Conservation (phyloP, 345 rosid species). For the Brassica carinata region DNA sequence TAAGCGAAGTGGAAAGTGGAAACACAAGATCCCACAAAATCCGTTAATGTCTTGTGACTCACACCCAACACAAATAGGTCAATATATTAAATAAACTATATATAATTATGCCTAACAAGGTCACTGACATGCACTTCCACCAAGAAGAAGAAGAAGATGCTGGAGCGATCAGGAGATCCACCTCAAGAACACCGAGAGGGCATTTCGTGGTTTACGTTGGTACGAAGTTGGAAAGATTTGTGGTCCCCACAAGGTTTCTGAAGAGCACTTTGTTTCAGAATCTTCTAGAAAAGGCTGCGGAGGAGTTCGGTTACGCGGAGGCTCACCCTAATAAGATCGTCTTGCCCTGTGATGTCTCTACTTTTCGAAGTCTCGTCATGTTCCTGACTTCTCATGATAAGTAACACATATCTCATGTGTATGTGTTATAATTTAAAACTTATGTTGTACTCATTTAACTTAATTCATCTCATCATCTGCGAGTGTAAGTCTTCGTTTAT, state of each 20-base stretch:
- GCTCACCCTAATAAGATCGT: conserved; percentile 39
- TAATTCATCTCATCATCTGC: background rate
- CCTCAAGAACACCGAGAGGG: conserved; percentile 34
- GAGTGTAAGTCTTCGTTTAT: conserved; percentile 3
- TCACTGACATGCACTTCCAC: conserved; percentile 27
- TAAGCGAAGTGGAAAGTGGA: conserved; percentile 24
- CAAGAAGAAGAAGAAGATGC: conserved; percentile 12
- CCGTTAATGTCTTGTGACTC: conserved; percentile 30
- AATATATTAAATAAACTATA: conserved; percentile 5
- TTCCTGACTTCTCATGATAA: conserved; percentile 26
- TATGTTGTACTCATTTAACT: conserved; percentile 8
- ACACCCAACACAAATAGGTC: conserved; percentile 11
- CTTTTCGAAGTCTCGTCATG: conserved; percentile 31
- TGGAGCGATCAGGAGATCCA: conserved; percentile 4
- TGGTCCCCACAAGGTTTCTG: conserved; percentile 37
- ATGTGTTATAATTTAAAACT: conserved; percentile 8
- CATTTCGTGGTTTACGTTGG: conserved; percentile 43
- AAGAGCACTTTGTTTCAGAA: conserved; percentile 33
- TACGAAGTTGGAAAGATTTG: conserved; percentile 35
- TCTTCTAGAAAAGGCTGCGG: conserved; percentile 41
- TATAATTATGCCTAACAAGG: conserved; percentile 34
- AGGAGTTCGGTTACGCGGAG: conserved; percentile 36
- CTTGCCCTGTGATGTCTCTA: conserved; percentile 43
- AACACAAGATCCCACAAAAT: conserved; percentile 40
- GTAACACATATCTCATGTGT: conserved; percentile 1